These are phyloP conservation scores for Coccomyxa subellipsoidea DNA, from an alignment of 163 green algal genomes.

Conservation along the genomic window DNA sequence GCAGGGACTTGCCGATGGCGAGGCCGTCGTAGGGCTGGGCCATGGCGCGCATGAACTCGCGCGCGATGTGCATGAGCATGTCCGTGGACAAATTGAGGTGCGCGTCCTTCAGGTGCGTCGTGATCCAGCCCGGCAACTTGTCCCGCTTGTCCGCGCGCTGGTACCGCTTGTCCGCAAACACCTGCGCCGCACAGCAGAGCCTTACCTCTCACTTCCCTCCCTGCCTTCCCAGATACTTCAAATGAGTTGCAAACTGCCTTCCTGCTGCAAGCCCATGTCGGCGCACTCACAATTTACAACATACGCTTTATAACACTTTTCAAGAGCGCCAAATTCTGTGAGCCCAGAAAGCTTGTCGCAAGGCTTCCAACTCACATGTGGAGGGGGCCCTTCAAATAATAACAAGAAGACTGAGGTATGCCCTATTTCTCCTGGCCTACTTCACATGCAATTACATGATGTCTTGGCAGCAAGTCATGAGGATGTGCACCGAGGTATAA, in stretches of 20 bases:
- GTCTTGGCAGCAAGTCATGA: not conserved
- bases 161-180: constrained; percentile 93
- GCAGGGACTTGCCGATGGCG: constrained; percentile 62
- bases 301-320: too few relatives aligned
- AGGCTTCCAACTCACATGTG: too few relatives aligned
- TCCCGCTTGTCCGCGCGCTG: constrained; percentile 97
- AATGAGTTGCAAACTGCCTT: too few relatives aligned
- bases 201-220: not conserved
- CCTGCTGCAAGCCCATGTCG: too few relatives aligned
- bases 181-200: constrained; percentile 38
- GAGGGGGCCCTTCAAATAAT: too few relatives aligned
- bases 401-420: too few relatives aligned
- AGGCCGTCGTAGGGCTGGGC: constrained; percentile 73
- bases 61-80: constrained; percentile 88
- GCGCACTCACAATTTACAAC: too few relatives aligned
- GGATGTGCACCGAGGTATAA: not conserved
- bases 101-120: constrained; percentile 82
- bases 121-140: constrained; percentile 96
- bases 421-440: too few relatives aligned
- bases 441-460: too few relatives aligned
- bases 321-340: too few relatives aligned
- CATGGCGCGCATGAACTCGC: constrained; percentile 92
- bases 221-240: too few relatives aligned
- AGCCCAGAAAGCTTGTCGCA: too few relatives aligned
- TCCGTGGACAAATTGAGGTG: constrained; percentile 97